Conservation (phyloP, 352 stramenopile species). For the Paralagenidium karlingii region DNA sequence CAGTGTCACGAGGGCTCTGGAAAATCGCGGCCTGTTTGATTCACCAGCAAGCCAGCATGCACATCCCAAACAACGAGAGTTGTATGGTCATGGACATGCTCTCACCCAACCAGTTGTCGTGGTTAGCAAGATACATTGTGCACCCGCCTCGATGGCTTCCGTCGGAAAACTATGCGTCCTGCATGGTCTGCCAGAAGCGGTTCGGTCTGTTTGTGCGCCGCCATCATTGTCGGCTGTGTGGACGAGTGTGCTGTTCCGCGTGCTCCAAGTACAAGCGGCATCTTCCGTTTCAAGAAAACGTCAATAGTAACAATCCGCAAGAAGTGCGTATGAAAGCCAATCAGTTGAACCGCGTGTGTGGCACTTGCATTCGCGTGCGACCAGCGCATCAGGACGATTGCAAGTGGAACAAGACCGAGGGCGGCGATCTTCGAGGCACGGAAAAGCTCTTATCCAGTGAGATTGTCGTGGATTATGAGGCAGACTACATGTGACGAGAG, state of each 20-base stretch:
- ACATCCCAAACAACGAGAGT: conserved; percentile 59
- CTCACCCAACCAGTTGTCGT: conserved; percentile 50
- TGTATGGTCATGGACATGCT: conserved; percentile 65
- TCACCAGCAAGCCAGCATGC: conserved; percentile 47
- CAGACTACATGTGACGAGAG: no score
- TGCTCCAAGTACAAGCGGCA: conserved; percentile 69
- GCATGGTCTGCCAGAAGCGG: conserved; percentile 58
- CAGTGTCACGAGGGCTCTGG: conserved; percentile 61
- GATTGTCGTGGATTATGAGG: no score
- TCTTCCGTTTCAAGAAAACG: conserved; percentile 24
- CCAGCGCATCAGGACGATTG: no score
- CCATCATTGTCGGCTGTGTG: conserved; percentile 74
- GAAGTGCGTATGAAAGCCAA: background rate
- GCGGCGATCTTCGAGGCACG: no score
- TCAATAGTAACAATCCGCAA: background rate
- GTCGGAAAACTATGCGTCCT: conserved; percentile 40
- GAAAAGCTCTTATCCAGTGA: no score
- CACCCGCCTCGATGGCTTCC: conserved; percentile 64
- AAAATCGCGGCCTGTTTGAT: conserved; percentile 57
- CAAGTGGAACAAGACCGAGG: no score
- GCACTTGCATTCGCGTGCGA: conserved; percentile 55
- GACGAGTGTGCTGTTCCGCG: conserved; percentile 63
- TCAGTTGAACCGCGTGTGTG: conserved; percentile 23
- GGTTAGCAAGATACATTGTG: conserved; percentile 65
- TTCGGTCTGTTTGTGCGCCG: conserved; percentile 59